phyloP scores from a whole-genome alignment of 805 yeast genomes.

The Metschnikowia shivogae region DNA sequence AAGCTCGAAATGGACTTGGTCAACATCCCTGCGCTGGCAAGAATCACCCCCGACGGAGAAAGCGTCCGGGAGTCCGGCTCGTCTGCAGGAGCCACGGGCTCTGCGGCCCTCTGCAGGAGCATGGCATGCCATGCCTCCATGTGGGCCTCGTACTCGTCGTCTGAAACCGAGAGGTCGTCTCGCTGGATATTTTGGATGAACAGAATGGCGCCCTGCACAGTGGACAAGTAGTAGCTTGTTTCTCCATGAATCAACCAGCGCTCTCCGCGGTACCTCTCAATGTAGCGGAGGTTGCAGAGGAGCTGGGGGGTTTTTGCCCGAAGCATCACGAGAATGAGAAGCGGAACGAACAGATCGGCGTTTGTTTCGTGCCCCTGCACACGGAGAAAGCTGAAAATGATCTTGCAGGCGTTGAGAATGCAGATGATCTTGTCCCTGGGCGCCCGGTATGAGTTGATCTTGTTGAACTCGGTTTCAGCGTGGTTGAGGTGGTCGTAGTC shows the following conservation, averaged over 20 bases:
- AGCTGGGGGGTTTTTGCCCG: constrained; percentile 62
- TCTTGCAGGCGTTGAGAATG: constrained; percentile 85
- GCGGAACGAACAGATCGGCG: constrained; percentile 93
- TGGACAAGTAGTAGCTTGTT: constrained; percentile 83
- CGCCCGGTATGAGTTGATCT: constrained; percentile 79
- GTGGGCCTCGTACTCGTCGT: constrained; percentile 55
- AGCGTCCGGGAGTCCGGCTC: constrained; percentile 11
- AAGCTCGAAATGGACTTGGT: constrained; percentile 45
- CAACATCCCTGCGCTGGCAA: constrained; percentile 48
- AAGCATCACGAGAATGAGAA: constrained; percentile 73
- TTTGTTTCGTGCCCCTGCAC: constrained; percentile 66
- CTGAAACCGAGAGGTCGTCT: constrained; percentile 55
- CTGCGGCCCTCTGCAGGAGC: constrained; percentile 13
- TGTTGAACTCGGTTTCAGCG: constrained; percentile 70
- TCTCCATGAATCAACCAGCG: constrained; percentile 77
- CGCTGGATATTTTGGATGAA: constrained; percentile 62
- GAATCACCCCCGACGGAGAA: constrained; percentile 37
- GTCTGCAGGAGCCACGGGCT: not conserved
- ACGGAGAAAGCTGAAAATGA: constrained; percentile 81
- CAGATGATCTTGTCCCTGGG: constrained; percentile 95
- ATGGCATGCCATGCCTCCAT: constrained; percentile 48
- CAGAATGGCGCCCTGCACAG: constrained; percentile 84
- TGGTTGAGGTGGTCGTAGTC: constrained; percentile 44
- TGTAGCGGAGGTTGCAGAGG: constrained; percentile 77
- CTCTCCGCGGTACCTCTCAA: constrained; percentile 76